A percentile compares a stretch with the other conserved stretches of the same genome.
Conservation (phyloP, 495 filamentous ascomycete species). For the Xylaria acuta region DNA sequence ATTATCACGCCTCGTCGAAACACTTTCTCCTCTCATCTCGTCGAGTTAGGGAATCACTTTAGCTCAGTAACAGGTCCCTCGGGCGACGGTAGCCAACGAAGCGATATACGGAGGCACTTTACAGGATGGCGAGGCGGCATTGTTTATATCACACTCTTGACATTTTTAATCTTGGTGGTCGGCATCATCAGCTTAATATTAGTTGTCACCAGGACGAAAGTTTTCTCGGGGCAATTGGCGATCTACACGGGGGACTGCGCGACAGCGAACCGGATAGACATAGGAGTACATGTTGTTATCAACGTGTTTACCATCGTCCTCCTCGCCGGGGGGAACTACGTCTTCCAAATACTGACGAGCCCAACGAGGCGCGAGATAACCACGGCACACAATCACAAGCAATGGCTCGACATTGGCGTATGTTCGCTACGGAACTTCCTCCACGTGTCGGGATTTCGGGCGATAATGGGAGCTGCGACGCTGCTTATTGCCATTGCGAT, state of each 20-base stretch:
- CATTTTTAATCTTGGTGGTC: conserved; percentile 46
- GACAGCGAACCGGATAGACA: conserved; percentile 41
- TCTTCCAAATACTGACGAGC: conserved; percentile 58
- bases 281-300: conserved; percentile 46
- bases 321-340: conserved; percentile 53
- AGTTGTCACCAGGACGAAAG: conserved; percentile 41
- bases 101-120: conserved; percentile 36
- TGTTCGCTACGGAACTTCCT: conserved; percentile 57
- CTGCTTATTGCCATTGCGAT: conserved; percentile 44
- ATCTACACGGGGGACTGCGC: conserved; percentile 46
- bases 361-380: conserved; percentile 60
- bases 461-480: conserved; percentile 46
- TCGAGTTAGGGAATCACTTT: conserved; percentile 43
- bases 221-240: conserved; percentile 39
- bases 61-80: conserved; percentile 20
- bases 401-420: conserved; percentile 62
- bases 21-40: conserved; percentile 42
- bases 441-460: conserved; percentile 46
- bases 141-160: conserved; percentile 43
- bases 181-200: conserved; percentile 49
- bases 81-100: conserved; percentile 32
- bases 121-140: conserved; percentile 51
- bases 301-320: conserved; percentile 46
- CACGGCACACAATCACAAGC: conserved; percentile 49
- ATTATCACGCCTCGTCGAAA: conserved; percentile 37